Conservation (phyloP, 768 basidiomycete genomes). For the Boletus vermiculosoides region DNA sequence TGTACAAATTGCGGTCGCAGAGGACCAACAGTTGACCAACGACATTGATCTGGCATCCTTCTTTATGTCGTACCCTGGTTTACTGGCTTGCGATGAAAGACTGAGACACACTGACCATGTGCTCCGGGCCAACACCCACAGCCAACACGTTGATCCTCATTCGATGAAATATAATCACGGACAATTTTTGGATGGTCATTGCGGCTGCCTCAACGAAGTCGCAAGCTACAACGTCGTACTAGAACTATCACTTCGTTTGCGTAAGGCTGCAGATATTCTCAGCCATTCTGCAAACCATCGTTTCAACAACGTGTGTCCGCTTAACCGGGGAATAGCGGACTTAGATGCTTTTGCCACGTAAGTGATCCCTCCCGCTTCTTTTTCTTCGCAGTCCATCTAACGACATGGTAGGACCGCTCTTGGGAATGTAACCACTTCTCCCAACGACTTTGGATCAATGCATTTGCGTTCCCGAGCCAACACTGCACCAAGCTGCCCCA, state of each 20-base stretch:
- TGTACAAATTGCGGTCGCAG: conserved; percentile 29
- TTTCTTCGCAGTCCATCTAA: conserved; percentile 8
- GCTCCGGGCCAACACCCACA: neutral
- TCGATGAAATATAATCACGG: conserved; percentile 16
- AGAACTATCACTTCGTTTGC: conserved; percentile 62
- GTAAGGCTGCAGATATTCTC: conserved; percentile 58
- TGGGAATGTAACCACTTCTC: conserved; percentile 33
- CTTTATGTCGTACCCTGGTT: conserved; percentile 36
- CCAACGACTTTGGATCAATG: conserved; percentile 22
- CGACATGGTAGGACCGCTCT: conserved; percentile 39
- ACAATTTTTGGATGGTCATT: conserved; percentile 38
- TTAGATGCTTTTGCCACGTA: conserved; percentile 55
- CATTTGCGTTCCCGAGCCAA: conserved; percentile 17
- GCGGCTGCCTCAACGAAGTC: conserved; percentile 57
- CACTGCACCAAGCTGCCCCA: neutral
- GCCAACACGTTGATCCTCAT: conserved; percentile 6
- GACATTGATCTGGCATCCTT: conserved; percentile 46
- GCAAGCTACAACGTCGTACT: conserved; percentile 56
- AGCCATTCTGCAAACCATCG: conserved; percentile 44
- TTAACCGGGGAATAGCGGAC: conserved; percentile 47
- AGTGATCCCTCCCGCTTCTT: conserved; percentile 19
- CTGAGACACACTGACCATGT: conserved; percentile 9
- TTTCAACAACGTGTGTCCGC: conserved; percentile 32
- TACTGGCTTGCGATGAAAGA: conserved; percentile 18
- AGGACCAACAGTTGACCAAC: conserved; percentile 26